Conservation (phyloP, 169 alveolate species). For the Theileria equi region DNA sequence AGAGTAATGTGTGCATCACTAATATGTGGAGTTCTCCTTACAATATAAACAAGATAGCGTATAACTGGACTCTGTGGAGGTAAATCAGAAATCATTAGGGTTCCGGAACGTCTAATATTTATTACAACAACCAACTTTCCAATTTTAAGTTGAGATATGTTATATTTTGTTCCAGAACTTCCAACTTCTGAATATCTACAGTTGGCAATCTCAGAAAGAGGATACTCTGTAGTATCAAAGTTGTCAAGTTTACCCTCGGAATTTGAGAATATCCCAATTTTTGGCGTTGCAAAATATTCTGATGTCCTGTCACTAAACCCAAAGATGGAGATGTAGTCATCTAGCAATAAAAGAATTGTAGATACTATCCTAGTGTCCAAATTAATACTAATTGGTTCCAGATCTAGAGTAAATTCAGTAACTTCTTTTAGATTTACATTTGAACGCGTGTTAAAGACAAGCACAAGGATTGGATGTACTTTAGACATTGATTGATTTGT, state of each 20-base stretch:
- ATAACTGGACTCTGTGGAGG: conserved; percentile 47
- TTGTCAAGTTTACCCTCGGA: conserved; percentile 19
- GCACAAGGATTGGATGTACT: too few relatives aligned
- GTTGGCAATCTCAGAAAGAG: conserved; percentile 41
- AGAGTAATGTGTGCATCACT: conserved; percentile 52
- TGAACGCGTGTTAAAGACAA: conserved; percentile 41
- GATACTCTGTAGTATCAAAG: conserved; percentile 43
- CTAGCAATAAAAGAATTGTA: conserved; percentile 40
- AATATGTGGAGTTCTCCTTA: conserved; percentile 56
- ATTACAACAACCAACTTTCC: conserved; percentile 43
- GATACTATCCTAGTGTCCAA: conserved; percentile 54
- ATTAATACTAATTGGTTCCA: conserved; percentile 48
- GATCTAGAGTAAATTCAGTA: conserved; percentile 35
- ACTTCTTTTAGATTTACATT: conserved; percentile 42
- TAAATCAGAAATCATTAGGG: conserved; percentile 16
- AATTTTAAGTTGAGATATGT: conserved; percentile 50
- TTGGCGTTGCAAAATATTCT: conserved; percentile 50
- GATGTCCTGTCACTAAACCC: conserved; percentile 34
- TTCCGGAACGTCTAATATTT: conserved; percentile 42
- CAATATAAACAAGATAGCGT: conserved; percentile 52
- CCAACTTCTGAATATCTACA: conserved; percentile 32
- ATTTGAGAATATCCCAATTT: conserved; percentile 57
- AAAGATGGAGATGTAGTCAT: conserved; percentile 46
- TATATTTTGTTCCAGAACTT: conserved; percentile 35
- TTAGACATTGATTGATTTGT: too few relatives aligned